These are phyloP conservation scores for Teratosphaeriaceae sp. DNA, from an alignment of 2,329 filamentous ascomycete genomes.

Conservation along the genomic window DNA sequence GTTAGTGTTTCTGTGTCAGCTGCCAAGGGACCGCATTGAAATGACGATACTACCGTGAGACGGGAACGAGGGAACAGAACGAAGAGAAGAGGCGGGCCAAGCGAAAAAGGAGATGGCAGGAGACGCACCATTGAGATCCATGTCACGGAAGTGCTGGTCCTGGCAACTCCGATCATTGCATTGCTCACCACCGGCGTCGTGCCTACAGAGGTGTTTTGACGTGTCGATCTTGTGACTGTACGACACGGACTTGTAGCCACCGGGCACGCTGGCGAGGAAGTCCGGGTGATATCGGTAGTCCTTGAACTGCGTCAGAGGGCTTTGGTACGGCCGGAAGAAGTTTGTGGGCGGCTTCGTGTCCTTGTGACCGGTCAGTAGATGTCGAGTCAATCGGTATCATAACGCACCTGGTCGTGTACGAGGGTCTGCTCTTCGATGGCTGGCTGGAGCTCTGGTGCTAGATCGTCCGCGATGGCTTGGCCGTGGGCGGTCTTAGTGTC, in stretches of 20 bases:
- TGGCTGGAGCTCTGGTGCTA: constrained; percentile 35
- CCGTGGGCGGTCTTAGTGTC: too few species aligned
- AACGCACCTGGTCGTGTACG: constrained; percentile 11
- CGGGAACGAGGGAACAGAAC: not conserved
- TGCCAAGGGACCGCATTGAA: too few species aligned
- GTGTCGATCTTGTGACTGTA: constrained; percentile 88
- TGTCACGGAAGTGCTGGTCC: constrained; percentile 72
- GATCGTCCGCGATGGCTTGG: constrained; percentile 32
- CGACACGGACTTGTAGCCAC: constrained; percentile 81
- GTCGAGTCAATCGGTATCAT: constrained; percentile 10
- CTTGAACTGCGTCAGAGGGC: constrained; percentile 74
- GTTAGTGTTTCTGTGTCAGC: constrained; percentile 26
- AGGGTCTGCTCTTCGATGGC: constrained; percentile 13
- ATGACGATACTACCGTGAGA: not conserved
- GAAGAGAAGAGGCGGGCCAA: constrained; percentile 1
- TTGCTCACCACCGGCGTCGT: constrained; percentile 60
- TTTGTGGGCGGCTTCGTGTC: constrained; percentile 7
- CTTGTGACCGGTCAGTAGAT: constrained; percentile 5
- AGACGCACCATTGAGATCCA: constrained; percentile 68
- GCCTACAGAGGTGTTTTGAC: constrained; percentile 66
- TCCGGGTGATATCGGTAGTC: constrained; percentile 84
- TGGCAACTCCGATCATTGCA: constrained; percentile 72
- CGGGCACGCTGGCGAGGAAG: constrained; percentile 61
- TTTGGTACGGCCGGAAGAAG: constrained; percentile 62
- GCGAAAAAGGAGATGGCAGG: not conserved